These are phyloP conservation scores for Podaxis carcinomalis DNA, from an alignment of 768 basidiomycete species.

Conservation along the genomic window DNA sequence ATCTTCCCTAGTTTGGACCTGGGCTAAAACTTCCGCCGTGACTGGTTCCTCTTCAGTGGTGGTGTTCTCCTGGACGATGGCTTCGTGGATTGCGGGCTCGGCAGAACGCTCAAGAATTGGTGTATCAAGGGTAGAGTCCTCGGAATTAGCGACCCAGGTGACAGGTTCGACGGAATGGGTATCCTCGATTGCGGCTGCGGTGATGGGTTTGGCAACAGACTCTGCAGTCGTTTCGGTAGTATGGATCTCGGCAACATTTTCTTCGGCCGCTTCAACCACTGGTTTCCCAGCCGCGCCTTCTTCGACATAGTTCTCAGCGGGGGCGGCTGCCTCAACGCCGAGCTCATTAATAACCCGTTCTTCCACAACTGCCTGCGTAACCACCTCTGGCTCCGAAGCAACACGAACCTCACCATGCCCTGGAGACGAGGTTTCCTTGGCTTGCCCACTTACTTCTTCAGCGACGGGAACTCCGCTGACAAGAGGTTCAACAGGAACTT, in stretches of 20 bases:
- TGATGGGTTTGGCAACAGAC: neutral
- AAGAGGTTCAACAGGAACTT: neutral
- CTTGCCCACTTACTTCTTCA: neutral
- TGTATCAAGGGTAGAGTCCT: neutral
- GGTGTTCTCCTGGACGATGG: neutral
- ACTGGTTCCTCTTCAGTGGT: neutral
- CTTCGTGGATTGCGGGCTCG: neutral
- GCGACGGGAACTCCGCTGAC: neutral
- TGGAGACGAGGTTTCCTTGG: neutral
- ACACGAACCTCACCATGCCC: neutral
- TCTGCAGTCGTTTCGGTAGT: neutral
- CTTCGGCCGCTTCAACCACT: neutral
- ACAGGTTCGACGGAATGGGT: neutral
- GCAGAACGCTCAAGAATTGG: neutral
- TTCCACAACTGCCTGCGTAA: neutral
- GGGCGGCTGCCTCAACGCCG: neutral
- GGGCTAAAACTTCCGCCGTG: neutral
- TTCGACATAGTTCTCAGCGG: neutral
- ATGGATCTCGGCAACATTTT: neutral
- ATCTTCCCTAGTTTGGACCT: neutral
- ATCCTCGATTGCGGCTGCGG: neutral
- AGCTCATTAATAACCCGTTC: neutral
- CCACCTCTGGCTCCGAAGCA: neutral
- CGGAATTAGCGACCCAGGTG: neutral
- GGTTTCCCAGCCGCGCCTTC: neutral